Evolutionary conservation across 2,329 filamentous ascomycete species (phyloP).

Genomic region (Raffaelea albimanens): DNA sequence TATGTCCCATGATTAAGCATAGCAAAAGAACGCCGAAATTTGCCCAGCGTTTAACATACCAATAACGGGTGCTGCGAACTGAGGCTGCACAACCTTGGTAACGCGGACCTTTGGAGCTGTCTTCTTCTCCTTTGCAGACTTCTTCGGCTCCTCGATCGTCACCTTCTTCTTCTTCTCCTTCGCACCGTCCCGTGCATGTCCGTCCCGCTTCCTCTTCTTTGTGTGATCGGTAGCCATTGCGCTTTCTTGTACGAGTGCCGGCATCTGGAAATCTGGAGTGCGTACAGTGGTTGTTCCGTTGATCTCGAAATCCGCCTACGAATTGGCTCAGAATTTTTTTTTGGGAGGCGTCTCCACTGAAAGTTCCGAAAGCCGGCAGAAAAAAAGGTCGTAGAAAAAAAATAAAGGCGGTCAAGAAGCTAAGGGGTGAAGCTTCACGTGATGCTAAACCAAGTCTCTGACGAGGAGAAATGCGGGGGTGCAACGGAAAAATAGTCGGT

Average conservation of each 20-base stretch:
- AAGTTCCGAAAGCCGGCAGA: background rate
- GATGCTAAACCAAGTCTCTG: no score
- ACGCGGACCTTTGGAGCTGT: constrained; percentile 29
- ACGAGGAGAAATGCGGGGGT: no score
- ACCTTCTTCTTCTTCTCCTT: constrained; percentile 42
- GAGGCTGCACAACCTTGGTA: constrained; percentile 33
- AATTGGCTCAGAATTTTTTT: background rate
- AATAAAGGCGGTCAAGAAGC: background rate
- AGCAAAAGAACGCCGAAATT: background rate
- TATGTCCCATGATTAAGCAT: background rate
- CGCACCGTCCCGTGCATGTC: constrained; percentile 23
- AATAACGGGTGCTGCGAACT: constrained; percentile 36
- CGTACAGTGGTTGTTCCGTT: no score
- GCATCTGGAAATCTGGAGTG: no score
- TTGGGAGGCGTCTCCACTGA: background rate
- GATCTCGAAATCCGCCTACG: no score
- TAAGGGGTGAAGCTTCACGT: no score
- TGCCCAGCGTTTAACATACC: constrained; percentile 14
- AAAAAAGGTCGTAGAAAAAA: background rate
- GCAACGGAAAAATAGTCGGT: constrained; percentile 10
- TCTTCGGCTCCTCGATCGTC: constrained; percentile 25
- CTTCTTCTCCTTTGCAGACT: constrained; percentile 19
- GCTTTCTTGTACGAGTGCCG: no score
- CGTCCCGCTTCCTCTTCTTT: constrained; percentile 46
- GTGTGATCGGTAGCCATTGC: constrained; percentile 7